These are phyloP conservation scores for Triadica sebifera DNA, from an alignment of 345 rosid genomes.

Conservation along the genomic window DNA sequence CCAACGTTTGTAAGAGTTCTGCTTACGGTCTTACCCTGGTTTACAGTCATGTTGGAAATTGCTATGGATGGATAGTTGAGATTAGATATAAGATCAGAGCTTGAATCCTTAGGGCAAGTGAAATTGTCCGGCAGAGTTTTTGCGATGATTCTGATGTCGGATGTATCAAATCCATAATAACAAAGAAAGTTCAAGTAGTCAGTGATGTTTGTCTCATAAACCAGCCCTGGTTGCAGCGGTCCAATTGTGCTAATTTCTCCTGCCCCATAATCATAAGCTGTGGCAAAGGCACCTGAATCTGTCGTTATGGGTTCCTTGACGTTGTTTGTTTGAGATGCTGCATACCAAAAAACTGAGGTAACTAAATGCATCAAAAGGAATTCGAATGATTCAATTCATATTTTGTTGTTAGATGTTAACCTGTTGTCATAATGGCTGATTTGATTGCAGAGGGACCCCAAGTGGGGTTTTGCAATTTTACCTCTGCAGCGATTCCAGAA, in stretches of 20 bases:
- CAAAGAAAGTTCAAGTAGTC: conserved; percentile 80
- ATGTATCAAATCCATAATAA: conserved; percentile 47
- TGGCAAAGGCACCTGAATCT: conserved; percentile 54
- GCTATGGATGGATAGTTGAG: conserved; percentile 78
- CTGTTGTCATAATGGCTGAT: conserved; percentile 92
- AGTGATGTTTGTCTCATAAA: conserved; percentile 54
- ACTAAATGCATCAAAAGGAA: neutral
- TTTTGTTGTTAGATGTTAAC: conserved; percentile 25
- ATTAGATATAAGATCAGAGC: conserved; percentile 43
- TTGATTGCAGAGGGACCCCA: conserved; percentile 65
- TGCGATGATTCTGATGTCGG: conserved; percentile 42
- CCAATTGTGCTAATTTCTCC: conserved; percentile 57
- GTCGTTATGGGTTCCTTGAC: conserved; percentile 47
- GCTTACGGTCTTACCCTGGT: conserved; percentile 33
- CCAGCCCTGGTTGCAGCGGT: conserved; percentile 57
- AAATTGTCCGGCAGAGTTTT: conserved; percentile 42
- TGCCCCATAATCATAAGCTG: conserved; percentile 64
- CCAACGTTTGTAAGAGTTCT: conserved; percentile 68
- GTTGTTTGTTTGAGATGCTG: conserved; percentile 65
- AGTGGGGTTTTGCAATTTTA: conserved; percentile 56
- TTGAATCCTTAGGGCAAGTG: conserved; percentile 53
- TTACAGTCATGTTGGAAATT: conserved; percentile 40
- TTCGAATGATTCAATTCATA: neutral
- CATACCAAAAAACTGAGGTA: neutral
- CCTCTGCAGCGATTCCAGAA: conserved; percentile 55